phyloP scores from a whole-genome alignment of 805 yeast species.

The Pichia nanzhaoensis region DNA sequence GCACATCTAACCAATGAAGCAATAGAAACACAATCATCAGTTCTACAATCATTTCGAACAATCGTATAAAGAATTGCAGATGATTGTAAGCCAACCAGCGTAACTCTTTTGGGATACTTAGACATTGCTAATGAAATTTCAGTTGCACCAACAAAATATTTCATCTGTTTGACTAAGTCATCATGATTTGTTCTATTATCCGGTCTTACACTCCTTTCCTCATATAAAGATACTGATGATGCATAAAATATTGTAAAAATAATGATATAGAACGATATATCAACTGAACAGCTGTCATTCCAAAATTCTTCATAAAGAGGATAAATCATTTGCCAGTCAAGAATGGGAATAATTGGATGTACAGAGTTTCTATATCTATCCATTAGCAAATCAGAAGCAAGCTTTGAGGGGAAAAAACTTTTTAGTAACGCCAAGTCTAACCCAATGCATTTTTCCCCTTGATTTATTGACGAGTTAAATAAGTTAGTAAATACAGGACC shows the following conservation, averaged over 20 bases:
- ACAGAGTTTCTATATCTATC: conserved; percentile 45
- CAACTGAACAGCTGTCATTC: conserved; percentile 30
- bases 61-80: conserved; percentile 40
- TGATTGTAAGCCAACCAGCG: conserved; percentile 32
- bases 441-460: conserved; percentile 15
- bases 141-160: conserved; percentile 42
- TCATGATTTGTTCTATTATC: conserved; percentile 18
- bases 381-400: conserved; percentile 40
- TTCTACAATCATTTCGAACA: conserved; percentile 48
- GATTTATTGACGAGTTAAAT: conserved; percentile 19
- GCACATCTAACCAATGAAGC: conserved; percentile 51
- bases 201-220: conserved; percentile 43
- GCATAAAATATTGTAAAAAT: conserved; percentile 52
- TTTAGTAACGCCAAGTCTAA: conserved; percentile 26
- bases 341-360: conserved; percentile 48
- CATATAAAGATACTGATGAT: conserved; percentile 52
- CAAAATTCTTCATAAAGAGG: conserved; percentile 44
- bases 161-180: conserved; percentile 38
- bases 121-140: conserved; percentile 43
- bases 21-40: conserved; percentile 48
- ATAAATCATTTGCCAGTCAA: conserved; percentile 40
- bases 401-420: conserved; percentile 40
- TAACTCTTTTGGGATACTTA: conserved; percentile 42
- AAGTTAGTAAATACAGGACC: conserved; percentile 23
- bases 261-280: conserved; percentile 41